phyloP scores from a whole-genome alignment of 2,329 filamentous ascomycete genomes.

The Huntiella savannae region DNA sequence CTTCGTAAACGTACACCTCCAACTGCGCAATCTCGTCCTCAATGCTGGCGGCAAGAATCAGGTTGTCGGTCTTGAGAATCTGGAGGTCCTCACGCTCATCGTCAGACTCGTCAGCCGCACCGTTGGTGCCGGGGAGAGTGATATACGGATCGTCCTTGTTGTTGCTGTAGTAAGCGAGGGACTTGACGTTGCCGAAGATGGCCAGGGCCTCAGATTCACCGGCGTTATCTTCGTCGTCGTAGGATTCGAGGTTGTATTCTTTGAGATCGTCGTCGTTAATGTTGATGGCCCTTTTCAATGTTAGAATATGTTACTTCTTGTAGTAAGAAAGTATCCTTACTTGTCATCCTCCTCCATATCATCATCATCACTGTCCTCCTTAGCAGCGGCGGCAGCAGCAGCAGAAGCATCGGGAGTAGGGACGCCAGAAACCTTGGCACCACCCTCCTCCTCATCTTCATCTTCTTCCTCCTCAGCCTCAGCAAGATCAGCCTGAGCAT shows the following conservation, averaged over 20 bases:
- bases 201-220: conserved; percentile 51
- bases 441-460: conserved; percentile 15
- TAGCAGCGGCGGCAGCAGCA: not conserved
- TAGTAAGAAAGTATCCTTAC: conserved; percentile 3
- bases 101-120: conserved; percentile 47
- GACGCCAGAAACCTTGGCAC: conserved; percentile 11
- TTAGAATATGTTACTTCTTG: not conserved
- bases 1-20: conserved; percentile 95
- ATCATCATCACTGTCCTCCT: conserved; percentile 2
- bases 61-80: conserved; percentile 78
- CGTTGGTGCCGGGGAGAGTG: conserved; percentile 51
- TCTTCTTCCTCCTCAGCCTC: conserved; percentile 19
- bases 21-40: conserved; percentile 94
- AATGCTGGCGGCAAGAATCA: conserved; percentile 79
- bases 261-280: conserved; percentile 72
- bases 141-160: conserved; percentile 96
- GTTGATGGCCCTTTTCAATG: conserved; percentile 17
- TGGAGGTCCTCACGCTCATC: conserved; percentile 89
- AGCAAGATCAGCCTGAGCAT: conserved; percentile 71
- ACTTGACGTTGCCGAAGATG: conserved; percentile 92
- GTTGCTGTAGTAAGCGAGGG: conserved; percentile 79
- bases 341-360: conserved; percentile 11
- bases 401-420: not conserved
- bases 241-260: conserved; percentile 91
- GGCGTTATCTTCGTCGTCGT: conserved; percentile 44